Percentiles rank a stretch among this genome's conserved stretches.
These are phyloP conservation scores for Phytophthora palmivora DNA, from an alignment of 352 stramenopile species.

Conservation along the genomic window DNA sequence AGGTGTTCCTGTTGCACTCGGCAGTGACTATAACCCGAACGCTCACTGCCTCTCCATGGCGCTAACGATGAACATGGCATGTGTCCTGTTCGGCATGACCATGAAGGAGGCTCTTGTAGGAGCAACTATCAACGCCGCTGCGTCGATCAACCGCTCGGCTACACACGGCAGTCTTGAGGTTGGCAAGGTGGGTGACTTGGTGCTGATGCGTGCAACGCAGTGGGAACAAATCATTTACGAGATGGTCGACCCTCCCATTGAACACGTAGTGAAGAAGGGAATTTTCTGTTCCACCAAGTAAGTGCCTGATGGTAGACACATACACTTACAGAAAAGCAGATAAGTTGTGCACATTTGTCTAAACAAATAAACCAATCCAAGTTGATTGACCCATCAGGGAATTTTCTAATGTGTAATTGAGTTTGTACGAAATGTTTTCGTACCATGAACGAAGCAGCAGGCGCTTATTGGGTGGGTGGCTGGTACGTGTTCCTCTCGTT, in stretches of 20 bases:
- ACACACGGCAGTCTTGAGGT: constrained; percentile 82
- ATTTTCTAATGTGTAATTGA: neutral
- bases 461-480: constrained; percentile 55
- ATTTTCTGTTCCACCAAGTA: constrained; percentile 32
- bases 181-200: constrained; percentile 76
- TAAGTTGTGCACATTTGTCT: constrained; percentile 19
- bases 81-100: constrained; percentile 84
- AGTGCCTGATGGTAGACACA: neutral
- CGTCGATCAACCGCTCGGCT: constrained; percentile 78
- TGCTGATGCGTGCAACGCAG: constrained; percentile 71
- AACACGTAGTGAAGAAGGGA: constrained; percentile 82
- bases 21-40: constrained; percentile 89
- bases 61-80: constrained; percentile 90
- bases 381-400: constrained; percentile 1
- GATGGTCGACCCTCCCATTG: constrained; percentile 82
- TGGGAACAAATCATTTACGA: constrained; percentile 91
- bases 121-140: constrained; percentile 84
- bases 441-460: neutral
- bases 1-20: constrained; percentile 74
- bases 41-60: constrained; percentile 89
- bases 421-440: too few relatives aligned
- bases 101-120: constrained; percentile 88
- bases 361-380: constrained; percentile 4
- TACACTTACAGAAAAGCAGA: constrained; percentile 8
- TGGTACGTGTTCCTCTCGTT: constrained; percentile 92